phyloP scores from a whole-genome alignment of 2,329 filamentous ascomycete species.

The Aureobasidium sp. region DNA sequence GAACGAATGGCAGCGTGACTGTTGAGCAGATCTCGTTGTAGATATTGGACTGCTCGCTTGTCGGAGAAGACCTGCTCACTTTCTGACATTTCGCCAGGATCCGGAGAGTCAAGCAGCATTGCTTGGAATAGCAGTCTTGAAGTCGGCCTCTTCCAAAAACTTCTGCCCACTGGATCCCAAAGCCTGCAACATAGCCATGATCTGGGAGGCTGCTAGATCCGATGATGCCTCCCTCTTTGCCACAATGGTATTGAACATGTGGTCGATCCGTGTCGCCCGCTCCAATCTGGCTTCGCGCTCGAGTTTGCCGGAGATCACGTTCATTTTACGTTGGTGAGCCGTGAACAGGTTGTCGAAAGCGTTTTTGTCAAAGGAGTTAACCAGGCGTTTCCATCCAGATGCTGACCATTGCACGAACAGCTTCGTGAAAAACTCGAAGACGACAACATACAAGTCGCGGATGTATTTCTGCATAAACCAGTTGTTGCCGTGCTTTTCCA shows the following conservation, averaged over 20 bases:
- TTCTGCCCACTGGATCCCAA: not conserved
- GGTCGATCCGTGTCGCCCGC: not conserved
- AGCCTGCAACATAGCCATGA: not conserved
- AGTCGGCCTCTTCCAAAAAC: not conserved
- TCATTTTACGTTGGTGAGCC: not conserved
- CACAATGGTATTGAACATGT: not conserved
- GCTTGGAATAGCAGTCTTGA: not conserved
- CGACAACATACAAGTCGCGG: not conserved
- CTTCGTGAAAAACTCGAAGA: not conserved
- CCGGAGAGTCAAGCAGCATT: not conserved
- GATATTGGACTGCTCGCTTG: not conserved
- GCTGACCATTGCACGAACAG: not conserved
- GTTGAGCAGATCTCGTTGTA: not conserved
- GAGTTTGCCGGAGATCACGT: not conserved
- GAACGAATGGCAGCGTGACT: not conserved
- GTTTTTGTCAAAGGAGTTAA: not conserved
- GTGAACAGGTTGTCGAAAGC: not conserved
- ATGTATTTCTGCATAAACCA: not conserved
- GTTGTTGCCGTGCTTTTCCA: not conserved
- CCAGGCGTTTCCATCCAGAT: not conserved
- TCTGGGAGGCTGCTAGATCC: not conserved
- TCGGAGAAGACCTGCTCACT: not conserved
- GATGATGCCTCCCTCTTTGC: not conserved
- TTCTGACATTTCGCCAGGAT: not conserved
- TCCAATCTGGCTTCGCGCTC: not conserved